Evolutionary conservation across 2,329 filamentous ascomycete species (phyloP), one percentile per base, ranked within the genome.

Genomic region (Myotisia sp.): DNA sequence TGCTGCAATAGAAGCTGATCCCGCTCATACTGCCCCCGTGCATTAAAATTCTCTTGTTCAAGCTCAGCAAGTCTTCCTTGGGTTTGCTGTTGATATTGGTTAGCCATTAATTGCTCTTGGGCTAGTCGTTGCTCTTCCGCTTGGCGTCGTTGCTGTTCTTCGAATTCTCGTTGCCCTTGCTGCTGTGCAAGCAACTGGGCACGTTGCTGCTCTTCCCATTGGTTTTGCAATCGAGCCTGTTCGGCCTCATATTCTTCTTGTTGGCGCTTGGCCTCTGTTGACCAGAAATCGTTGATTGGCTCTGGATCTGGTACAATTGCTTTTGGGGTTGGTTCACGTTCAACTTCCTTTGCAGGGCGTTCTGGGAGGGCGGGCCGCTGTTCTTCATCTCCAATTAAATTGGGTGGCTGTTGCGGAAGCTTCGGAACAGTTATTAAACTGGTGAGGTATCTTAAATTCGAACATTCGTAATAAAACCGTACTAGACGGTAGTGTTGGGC

Each of bases 391-490:
- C 75, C 74, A 10, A 94, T 68, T 24, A 95, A 67, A 49, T 83
- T 95, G 0, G 90, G 90, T 1, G 90, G 82, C 37, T 95, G 86
- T 59, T 92, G 83, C 0, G 90, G 86, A 33, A 98, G 71, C 56
- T 94, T 95, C 1, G 90, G 90, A 5, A 98, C 84, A 2, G 84
- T 92, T 51, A 98, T 95, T 33, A 98, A 67, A 50, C 85, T 93
- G 9, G 90, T 98, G 31, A 98, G 70, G 54, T 98, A 98, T 47
- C 90, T 79, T 36, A 98, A 69, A 56, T 95, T 98, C 7, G 90
- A 94, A 60, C 90, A 98, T 61, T 98, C 90, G 59, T 95, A 95
- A 63, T 98, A 98, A 62, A 95, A 98, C 52, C 92, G 90, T 53
- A 93, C 81, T 10, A 98, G 71, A 12, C 90, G 81, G 64, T 95